phyloP scores from a whole-genome alignment of 139 green algal genomes.

The Pleodorina starrii region DNA sequence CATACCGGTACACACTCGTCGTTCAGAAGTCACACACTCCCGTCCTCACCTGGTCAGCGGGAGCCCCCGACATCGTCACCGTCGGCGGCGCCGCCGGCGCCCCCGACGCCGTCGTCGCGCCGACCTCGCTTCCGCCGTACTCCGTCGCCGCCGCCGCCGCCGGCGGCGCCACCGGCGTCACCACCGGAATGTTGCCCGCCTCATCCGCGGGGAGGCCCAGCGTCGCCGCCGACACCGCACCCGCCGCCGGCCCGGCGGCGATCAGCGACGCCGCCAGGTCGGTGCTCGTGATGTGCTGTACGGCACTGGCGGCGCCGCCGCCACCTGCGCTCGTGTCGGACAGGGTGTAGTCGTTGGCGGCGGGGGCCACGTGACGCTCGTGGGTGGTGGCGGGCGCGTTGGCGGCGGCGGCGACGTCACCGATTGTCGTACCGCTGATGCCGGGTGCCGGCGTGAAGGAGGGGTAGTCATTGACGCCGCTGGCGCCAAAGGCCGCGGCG shows the following conservation, averaged over 20 bases:
- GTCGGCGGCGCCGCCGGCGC: not conserved
- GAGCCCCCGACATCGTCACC: constrained; percentile 12
- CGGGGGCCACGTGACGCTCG: not conserved
- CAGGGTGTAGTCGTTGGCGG: not conserved
- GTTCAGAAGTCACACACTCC: too few species aligned
- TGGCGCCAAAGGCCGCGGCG: too few species aligned
- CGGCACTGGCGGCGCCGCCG: not conserved
- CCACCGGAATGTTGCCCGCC: not conserved
- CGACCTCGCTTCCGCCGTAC: not conserved
- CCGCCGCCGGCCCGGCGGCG: constrained; percentile 33
- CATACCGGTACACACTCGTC: too few species aligned
- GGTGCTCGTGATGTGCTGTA: not conserved
- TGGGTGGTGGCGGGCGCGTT: constrained; percentile 1
- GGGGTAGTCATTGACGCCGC: not conserved
- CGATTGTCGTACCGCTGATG: not conserved
- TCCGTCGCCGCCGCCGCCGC: not conserved
- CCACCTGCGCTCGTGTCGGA: not conserved
- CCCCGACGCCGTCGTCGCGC: not conserved
- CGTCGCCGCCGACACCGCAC: constrained; percentile 23
- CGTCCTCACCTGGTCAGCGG: not conserved
- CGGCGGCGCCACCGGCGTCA: constrained; percentile 1
- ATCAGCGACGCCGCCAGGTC: constrained; percentile 20
- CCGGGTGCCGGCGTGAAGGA: not conserved
- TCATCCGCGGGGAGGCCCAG: not conserved
- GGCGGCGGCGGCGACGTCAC: constrained; percentile 1